Percentiles rank a stretch among this genome's conserved stretches.
Evolutionary conservation across 208 protist species (phyloP).

Genomic region (Wallacemonas collosoma): DNA sequence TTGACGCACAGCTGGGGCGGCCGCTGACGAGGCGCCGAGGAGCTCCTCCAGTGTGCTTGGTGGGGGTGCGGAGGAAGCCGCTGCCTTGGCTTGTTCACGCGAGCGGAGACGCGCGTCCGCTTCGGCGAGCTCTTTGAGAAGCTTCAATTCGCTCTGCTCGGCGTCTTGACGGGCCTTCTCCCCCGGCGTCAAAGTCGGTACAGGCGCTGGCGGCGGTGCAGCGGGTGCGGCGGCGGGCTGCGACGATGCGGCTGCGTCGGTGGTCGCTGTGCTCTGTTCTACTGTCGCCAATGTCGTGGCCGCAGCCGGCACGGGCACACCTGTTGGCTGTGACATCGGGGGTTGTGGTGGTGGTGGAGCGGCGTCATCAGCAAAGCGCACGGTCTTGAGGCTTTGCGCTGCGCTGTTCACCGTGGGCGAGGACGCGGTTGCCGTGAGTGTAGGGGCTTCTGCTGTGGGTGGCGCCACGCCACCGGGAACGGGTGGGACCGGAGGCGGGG

Average conservation of each 20-base stretch:
- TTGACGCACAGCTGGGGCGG: neutral
- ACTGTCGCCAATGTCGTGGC: no score
- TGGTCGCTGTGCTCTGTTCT: no score
- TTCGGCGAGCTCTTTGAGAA: conserved; percentile 19
- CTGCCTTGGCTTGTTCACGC: neutral
- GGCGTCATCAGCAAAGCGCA: neutral
- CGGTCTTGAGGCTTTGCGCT: conserved; percentile 7
- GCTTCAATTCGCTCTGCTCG: conserved; percentile 20
- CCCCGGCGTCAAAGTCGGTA: neutral
- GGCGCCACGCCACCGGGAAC: neutral
- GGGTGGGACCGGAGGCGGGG: no score
- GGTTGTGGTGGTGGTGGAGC: conserved; percentile 15
- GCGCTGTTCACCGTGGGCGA: neutral
- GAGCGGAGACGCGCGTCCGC: conserved; percentile 6
- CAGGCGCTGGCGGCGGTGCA: neutral
- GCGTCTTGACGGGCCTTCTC: conserved; percentile 14
- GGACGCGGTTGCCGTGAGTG: neutral
- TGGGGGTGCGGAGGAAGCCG: neutral
- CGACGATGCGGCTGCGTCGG: no score
- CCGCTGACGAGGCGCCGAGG: neutral
- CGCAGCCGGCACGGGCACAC: neutral
- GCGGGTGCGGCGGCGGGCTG: neutral
- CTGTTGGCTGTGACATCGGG: conserved; percentile 3
- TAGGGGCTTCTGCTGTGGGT: neutral
- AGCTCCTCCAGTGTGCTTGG: conserved; percentile 7